A percentile compares a stretch with the other conserved stretches of the same genome.
phyloP scores from a whole-genome alignment of 768 basidiomycete genomes.

The Astraeus odoratus region DNA sequence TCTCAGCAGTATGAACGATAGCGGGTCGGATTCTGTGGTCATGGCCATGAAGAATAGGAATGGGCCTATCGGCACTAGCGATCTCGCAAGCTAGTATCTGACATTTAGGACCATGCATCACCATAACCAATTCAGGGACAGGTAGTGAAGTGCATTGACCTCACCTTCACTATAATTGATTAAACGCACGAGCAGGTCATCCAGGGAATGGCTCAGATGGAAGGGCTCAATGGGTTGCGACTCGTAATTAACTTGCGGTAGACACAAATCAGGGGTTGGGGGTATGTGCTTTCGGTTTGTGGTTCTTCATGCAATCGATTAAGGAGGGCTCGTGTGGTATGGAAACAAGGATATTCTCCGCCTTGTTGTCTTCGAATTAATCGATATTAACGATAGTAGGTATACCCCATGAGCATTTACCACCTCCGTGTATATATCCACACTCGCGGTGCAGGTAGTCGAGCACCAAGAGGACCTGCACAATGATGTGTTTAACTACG shows the following conservation, averaged over 20 bases:
- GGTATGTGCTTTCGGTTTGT: slow-evolving; percentile 10
- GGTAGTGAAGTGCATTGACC: background rate
- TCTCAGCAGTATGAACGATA: slow-evolving; percentile 20
- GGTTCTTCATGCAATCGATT: background rate
- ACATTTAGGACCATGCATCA: no score
- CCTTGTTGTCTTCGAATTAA: slow-evolving; percentile 16
- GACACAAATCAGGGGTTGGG: slow-evolving; percentile 20
- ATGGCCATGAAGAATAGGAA: no score
- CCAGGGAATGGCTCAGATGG: slow-evolving; percentile 5
- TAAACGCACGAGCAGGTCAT: slow-evolving; percentile 14
- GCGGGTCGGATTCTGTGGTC: slow-evolving; percentile 9
- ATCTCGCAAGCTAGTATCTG: background rate
- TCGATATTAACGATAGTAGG: background rate
- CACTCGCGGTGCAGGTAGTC: slow-evolving; percentile 24
- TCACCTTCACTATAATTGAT: slow-evolving; percentile 18
- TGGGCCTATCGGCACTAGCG: background rate
- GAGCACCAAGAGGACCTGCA: slow-evolving; percentile 22
- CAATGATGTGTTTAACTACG: slow-evolving; percentile 14
- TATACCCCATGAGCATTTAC: background rate
- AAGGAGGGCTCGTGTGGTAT: background rate
- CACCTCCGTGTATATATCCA: slow-evolving; percentile 17
- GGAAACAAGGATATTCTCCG: slow-evolving; percentile 14
- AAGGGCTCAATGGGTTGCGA: slow-evolving; percentile 22
- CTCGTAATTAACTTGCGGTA: no score
- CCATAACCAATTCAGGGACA: background rate